Evolutionary conservation across 1,284 basidiomycete genomes (phyloP).

Genomic region (Polyporus tsugae): DNA sequence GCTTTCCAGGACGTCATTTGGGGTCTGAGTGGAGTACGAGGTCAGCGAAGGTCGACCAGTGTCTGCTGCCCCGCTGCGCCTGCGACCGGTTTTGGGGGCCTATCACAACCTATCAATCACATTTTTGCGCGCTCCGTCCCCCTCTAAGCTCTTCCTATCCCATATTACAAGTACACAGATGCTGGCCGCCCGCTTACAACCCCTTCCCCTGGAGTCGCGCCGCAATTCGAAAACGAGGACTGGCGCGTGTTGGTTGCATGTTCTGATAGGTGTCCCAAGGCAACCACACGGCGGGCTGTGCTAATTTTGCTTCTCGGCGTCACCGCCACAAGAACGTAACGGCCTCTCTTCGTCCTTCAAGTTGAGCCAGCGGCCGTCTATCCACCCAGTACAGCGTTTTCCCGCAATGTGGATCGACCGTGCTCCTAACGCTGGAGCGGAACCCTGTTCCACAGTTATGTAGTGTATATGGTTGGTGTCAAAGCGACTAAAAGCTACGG

Average conservation of each 20-base stretch:
- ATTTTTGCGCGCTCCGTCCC: slow-evolving; percentile 2
- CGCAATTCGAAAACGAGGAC: not conserved
- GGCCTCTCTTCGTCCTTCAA: not conserved
- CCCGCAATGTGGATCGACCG: not conserved
- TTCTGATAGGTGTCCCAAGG: not conserved
- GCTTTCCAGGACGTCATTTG: not conserved
- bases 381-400: not conserved
- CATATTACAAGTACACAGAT: not conserved
- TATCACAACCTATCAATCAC: no score
- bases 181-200: not conserved
- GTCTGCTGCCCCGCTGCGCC: not conserved
- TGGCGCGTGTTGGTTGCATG: not conserved
- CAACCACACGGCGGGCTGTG: not conserved
- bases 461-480: not conserved
- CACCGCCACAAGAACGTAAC: not conserved
- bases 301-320: not conserved
- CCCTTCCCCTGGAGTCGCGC: not conserved
- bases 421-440: not conserved
- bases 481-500: not conserved
- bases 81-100: not conserved
- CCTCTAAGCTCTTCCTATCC: not conserved
- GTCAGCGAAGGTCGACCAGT: not conserved
- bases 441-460: not conserved
- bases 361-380: no score
- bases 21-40: not conserved